Base-by-base conservation (phyloP, 306 rosid genomes). In the Casuarina glauca region DNA sequence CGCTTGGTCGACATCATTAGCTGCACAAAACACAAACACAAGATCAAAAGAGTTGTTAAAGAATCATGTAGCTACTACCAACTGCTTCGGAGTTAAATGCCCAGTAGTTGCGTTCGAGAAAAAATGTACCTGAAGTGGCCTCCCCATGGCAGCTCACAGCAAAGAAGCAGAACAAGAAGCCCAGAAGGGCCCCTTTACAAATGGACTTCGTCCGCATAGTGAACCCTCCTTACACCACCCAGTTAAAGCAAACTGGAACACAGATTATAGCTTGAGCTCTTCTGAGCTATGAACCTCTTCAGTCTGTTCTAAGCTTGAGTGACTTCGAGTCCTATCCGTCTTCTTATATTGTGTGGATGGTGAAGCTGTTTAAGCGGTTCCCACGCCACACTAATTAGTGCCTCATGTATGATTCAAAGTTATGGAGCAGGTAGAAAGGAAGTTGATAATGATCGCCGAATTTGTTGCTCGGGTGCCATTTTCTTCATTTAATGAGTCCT, bases 101-200 rank as follows among this genome's bases (percentile, higher is more conserved):
- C 8, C 8, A 44, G 8, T 9, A 44, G 9, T 45, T 45, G 49
- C 8, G 49, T 45, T 45, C 8, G 49, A 55, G 35, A 49, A 10
- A 8, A 2, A 64, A 72, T 44, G 51, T 67, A 78, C 87, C 87
- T 74, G 84, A 74, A 53, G 78, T 60, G 26, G 76, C 75, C 63
- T 69, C 58, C 45, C 74, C 71, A 66, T 42, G 36, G 84, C 78
- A 74, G 80, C 82, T 84, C n/a, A 67, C 52, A 53, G 87, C 70
- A 61, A 66, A 42, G 35, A 80, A 76, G 10, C 76, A 53, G 87
- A 80, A 32, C 41, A 61, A 80, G 73, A 77, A 72, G 72, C 70
- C 82, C 46, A 84, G 54, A 35, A 84, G 52, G 17, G 77, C 87
- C 73, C 81, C 72, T 11, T 58, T 51, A 43, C 48, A 72, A 62